phyloP scores from a whole-genome alignment of 129 eudicot genomes.

The Helianthus tuberosus region DNA sequence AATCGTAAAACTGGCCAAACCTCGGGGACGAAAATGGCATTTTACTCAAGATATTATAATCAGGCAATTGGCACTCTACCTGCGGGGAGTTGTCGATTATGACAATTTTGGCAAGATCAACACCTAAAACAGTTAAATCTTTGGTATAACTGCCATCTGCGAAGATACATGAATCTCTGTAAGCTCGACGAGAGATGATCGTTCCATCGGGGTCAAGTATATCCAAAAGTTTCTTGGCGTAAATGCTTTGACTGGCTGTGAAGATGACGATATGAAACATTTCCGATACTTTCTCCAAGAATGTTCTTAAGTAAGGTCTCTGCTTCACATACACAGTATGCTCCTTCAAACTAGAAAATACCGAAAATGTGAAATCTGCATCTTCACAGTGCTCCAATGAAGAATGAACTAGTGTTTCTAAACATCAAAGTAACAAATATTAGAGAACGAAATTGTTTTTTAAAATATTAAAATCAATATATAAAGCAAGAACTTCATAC shows the following conservation, averaged over 20 bases:
- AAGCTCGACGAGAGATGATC: constrained; percentile 79
- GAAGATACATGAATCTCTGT: constrained; percentile 90
- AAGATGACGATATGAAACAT: constrained; percentile 84
- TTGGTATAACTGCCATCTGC: constrained; percentile 82
- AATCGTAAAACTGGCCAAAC: too few species aligned
- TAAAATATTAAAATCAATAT: background rate
- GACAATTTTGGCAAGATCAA: constrained; percentile 92
- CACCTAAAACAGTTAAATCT: constrained; percentile 92
- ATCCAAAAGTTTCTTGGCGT: constrained; percentile 89
- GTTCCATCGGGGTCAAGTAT: constrained; percentile 88
- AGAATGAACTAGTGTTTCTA: constrained; percentile 96
- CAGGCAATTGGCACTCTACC: constrained; percentile 39
- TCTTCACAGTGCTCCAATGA: constrained; percentile 81
- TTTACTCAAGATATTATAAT: too few species aligned
- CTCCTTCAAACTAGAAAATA: constrained; percentile 67
- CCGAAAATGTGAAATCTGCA: constrained; percentile 87
- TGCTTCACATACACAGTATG: constrained; percentile 81
- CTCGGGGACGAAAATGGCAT: too few species aligned
- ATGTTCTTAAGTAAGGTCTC: constrained; percentile 80
- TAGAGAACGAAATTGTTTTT: background rate
- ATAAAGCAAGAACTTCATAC: constrained; percentile 35
- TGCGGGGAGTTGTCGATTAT: constrained; percentile 94
- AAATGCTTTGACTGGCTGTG: constrained; percentile 97
- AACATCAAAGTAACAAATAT: constrained; percentile 2
- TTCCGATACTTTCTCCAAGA: constrained; percentile 82